phyloP scores from a whole-genome alignment of 768 basidiomycete species.

The Lactarius sp. region DNA sequence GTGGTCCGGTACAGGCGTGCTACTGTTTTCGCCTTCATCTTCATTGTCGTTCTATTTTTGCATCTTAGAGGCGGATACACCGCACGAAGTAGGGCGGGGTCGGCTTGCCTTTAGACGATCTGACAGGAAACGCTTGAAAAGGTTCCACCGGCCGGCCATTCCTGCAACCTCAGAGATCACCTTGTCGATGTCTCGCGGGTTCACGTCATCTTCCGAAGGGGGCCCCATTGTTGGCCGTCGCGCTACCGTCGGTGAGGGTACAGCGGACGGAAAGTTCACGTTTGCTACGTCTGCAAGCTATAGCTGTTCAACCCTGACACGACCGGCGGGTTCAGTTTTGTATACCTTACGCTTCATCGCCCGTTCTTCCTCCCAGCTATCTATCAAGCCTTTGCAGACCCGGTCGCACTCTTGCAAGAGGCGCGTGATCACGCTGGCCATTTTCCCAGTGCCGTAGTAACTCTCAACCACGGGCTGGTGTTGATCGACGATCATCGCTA shows the following conservation, averaged over 20 bases:
- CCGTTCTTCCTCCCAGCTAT: constrained; percentile 91
- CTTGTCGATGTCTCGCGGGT: constrained; percentile 90
- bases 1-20: neutral
- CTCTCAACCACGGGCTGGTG: constrained; percentile 98
- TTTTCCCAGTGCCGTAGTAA: constrained; percentile 89
- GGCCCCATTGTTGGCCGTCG: constrained; percentile 7
- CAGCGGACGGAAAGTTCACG: constrained; percentile 28
- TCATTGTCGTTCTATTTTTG: constrained; percentile 6
- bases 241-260: constrained; percentile 13
- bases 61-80: neutral
- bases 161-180: constrained; percentile 82
- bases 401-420: constrained; percentile 84
- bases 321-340: neutral
- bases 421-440: constrained; percentile 70
- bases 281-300: constrained; percentile 36
- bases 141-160: constrained; percentile 87
- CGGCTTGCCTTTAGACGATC: constrained; percentile 60
- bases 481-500: constrained; percentile 94
- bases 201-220: constrained; percentile 53
- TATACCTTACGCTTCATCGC: constrained; percentile 71
- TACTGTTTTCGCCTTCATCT: neutral
- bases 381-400: constrained; percentile 67
- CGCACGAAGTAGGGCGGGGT: neutral
- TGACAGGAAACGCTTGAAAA: constrained; percentile 84
- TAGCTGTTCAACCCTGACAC: constrained; percentile 12